Base-by-base conservation (phyloP, 177 flowering plant species). In the Vitis hybrid region DNA sequence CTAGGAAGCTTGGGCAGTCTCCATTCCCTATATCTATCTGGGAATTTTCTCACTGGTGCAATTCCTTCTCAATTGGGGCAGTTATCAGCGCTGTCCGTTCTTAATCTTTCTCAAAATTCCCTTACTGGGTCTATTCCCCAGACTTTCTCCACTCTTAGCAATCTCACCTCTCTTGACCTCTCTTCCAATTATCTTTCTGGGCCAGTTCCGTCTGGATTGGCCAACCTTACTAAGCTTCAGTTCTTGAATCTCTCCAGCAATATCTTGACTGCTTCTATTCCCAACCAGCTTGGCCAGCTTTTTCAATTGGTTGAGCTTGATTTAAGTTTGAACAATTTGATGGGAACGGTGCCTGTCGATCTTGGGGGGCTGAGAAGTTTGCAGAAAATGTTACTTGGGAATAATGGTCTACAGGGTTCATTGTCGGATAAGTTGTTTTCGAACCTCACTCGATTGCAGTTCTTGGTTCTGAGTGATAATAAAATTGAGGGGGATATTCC, bases 141-240 rank as follows among this genome's bases (percentile, higher is more conserved):
- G 1, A 29, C 61, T 2, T 69, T 89, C 8, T 68, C 82, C 1
- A 49, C 69, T 20, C 71, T 90, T 11, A 4, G 5, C 1, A 81
- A 82, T 61, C 83, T 92, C 14, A 72, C 74, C 1, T 1, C 5
- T 15, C 76, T 92, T 49, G 80, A 83, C 34, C 77, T 88, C 48
- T 81, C 90, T 10, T 75, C 75, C 1, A 92, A 92, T 79, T 78
- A 58, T 68, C 66, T 92, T 15, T 74, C 88, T 2, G 97, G 95
- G 15, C 6, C 76, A 1, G 80, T 92, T 58, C 92, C 92, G 6
- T 48, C 76, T 1, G 73, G 57, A 10, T 12, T 90, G 15, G 88
- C 87, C 10, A 53, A 39, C 18, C 75, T 88, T 34, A 58, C 78
- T 7, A 68, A 52, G 6, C 83, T 90, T 53, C 75, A 69, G 57